phyloP scores from a whole-genome alignment of 2,329 filamentous ascomycete genomes.

The Penicillium sp. region DNA sequence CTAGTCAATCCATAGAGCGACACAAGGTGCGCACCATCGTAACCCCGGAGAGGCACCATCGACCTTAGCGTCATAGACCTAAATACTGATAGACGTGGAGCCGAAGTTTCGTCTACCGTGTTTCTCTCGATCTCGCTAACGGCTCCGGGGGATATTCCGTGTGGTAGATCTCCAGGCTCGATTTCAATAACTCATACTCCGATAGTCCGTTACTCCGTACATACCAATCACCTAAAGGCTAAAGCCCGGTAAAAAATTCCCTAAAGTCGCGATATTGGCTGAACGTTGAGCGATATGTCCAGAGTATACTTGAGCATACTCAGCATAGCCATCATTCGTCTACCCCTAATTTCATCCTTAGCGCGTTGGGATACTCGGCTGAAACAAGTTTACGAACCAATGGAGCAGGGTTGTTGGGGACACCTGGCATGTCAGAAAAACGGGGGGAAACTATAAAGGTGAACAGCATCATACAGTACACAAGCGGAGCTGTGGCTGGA shows the following conservation, averaged over 20 bases:
- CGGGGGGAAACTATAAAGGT: neutral
- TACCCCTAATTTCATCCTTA: neutral
- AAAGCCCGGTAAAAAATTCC: neutral
- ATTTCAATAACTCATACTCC: conserved; percentile 18
- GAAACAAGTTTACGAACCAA: conserved; percentile 20
- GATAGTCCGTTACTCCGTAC: too few relatives aligned
- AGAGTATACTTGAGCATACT: neutral
- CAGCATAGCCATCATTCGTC: neutral
- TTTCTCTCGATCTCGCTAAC: conserved; percentile 24
- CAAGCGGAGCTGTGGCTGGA: conserved; percentile 10
- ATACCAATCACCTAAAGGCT: too few relatives aligned
- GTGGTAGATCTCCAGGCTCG: conserved; percentile 25
- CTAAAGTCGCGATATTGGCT: conserved; percentile 3
- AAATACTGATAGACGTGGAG: neutral
- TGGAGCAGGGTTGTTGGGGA: conserved; percentile 4
- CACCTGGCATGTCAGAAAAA: conserved; percentile 1
- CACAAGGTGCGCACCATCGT: neutral
- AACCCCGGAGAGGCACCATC: neutral
- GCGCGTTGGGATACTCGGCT: conserved; percentile 12
- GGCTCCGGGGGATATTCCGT: conserved; percentile 19
- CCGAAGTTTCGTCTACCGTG: conserved; percentile 15
- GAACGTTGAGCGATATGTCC: neutral
- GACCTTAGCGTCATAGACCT: neutral
- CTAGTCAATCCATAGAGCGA: neutral
- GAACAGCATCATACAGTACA: neutral